phyloP scores from a whole-genome alignment of 2,329 filamentous ascomycete genomes.

The Fusarium continuum region DNA sequence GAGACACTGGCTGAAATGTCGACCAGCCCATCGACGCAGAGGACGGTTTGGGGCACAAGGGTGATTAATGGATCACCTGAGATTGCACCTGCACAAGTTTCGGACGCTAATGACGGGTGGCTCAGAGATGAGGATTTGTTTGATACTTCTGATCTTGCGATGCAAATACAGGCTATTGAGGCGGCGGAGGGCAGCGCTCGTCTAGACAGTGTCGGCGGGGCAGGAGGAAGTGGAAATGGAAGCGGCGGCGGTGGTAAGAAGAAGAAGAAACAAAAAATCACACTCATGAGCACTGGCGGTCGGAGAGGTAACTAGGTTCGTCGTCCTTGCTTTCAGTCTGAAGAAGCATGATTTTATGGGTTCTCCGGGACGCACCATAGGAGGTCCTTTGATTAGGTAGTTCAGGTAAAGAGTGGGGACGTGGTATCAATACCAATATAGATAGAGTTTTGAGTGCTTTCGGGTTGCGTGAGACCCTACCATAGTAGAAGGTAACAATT shows the following conservation, averaged over 20 bases:
- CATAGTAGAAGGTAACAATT: too few species aligned
- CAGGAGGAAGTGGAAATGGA: slow-evolving; percentile 24
- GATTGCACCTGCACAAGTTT: slow-evolving; percentile 49
- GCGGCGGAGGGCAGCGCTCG: slow-evolving; percentile 47
- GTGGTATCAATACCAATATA: slow-evolving; percentile 2
- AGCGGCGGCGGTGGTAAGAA: slow-evolving; percentile 60
- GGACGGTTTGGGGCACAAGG: slow-evolving; percentile 93
- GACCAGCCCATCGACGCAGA: slow-evolving; percentile 77
- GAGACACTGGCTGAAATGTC: slow-evolving; percentile 78
- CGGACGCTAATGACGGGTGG: slow-evolving; percentile 78
- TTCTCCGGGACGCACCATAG: slow-evolving; percentile 1
- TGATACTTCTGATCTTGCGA: slow-evolving; percentile 64
- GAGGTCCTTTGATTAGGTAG: background rate
- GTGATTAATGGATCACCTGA: slow-evolving; percentile 70
- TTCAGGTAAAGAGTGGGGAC: slow-evolving; percentile 1
- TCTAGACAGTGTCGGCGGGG: slow-evolving; percentile 27
- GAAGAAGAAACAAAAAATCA: slow-evolving; percentile 79
- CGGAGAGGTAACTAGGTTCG: slow-evolving; percentile 53
- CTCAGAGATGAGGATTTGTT: slow-evolving; percentile 82
- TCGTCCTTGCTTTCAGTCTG: slow-evolving; percentile 1
- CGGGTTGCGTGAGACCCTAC: background rate
- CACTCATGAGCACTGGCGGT: slow-evolving; percentile 74
- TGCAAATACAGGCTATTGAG: slow-evolving; percentile 66
- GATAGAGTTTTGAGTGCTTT: background rate
- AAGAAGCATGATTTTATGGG: background rate